A percentile compares a stretch with the other conserved stretches of the same genome.
phyloP scores from a whole-genome alignment of 2,329 filamentous ascomycete species.

The Phaeosphaeriaceae sp. region DNA sequence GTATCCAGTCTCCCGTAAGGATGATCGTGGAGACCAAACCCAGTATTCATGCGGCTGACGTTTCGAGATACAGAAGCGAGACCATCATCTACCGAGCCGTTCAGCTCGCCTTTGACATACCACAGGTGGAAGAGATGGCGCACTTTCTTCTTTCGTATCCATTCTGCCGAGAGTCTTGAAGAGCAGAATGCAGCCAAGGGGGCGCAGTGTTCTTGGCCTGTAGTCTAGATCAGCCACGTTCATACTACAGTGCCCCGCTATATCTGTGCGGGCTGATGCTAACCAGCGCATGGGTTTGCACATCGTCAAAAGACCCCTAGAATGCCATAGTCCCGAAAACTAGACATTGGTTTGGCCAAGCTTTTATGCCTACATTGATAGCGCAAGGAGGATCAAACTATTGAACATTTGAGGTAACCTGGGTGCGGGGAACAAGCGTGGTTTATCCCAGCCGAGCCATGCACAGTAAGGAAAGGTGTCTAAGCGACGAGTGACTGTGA shows the following conservation, averaged over 20 bases:
- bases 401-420: neutral
- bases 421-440: conserved; percentile 1
- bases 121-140: neutral
- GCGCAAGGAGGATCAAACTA: neutral
- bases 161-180: conserved; percentile 12
- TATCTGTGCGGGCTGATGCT: conserved; percentile 14
- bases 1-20: conserved; percentile 3
- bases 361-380: neutral
- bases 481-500: conserved; percentile 15
- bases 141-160: conserved; percentile 1
- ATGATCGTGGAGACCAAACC: conserved; percentile 9
- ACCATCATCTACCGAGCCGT: conserved; percentile 3
- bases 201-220: conserved; percentile 32
- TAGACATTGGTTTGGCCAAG: neutral
- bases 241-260: conserved; percentile 28
- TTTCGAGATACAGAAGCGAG: conserved; percentile 5
- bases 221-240: conserved; percentile 45
- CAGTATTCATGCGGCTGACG: conserved; percentile 3
- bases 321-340: neutral
- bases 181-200: conserved; percentile 34
- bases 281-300: conserved; percentile 6
- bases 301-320: neutral
- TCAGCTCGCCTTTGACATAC: conserved; percentile 4
- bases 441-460: conserved; percentile 8
- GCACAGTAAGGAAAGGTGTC: conserved; percentile 11